Evolutionary conservation across 2,329 filamentous ascomycete genomes (phyloP), one percentile per base, ranked within the genome.

Genomic region (Colletotrichum musicola): DNA sequence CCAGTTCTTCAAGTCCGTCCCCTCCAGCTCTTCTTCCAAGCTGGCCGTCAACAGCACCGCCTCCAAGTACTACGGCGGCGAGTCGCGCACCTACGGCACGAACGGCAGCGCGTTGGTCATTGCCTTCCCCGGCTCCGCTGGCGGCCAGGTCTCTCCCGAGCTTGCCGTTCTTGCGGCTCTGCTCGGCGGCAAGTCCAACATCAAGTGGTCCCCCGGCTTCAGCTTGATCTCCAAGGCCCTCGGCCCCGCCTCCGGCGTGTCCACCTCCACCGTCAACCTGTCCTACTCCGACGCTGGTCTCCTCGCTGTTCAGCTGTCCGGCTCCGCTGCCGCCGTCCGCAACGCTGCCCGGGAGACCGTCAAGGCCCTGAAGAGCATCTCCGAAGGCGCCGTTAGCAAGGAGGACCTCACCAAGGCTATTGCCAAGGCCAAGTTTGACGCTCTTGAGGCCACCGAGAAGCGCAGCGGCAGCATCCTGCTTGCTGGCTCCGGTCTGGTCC

Each of bases 171-270:
- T 99, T 64, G 90, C 93, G 66, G 90, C 94, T 72, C 90, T 99
- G 20, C 92, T 99, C 60, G 96, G 96, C 77, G 96, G 95, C 71
- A 85, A 97, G 82, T 92, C 94, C 62, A 92, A 85, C 81, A 94
- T 98, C 86, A 99, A 98, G 87, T 99, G 95, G 95, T 91, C 93
- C 60, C 84, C 93, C 71, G 96, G 96, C 75, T 98, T 97, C 88
- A 95, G 93, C 68, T 87, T 98, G 71, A 89, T 99, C 69, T 88
- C 92, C 78, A 95, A 97, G 86, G 92, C 91, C 70, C 88, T 90
- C 65, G 86, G 90, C 71, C 86, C 87, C 53, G 85, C 89, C 76
- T 86, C 90, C 44, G 89, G 90, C 73, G 89, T 92, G 72, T 87
- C 85, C 59, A 88, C 94, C 76, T 86, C 88, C 44, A 93, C 95